Base-by-base conservation (phyloP, 805 yeast species). In the Geotrichum ghanense region DNA sequence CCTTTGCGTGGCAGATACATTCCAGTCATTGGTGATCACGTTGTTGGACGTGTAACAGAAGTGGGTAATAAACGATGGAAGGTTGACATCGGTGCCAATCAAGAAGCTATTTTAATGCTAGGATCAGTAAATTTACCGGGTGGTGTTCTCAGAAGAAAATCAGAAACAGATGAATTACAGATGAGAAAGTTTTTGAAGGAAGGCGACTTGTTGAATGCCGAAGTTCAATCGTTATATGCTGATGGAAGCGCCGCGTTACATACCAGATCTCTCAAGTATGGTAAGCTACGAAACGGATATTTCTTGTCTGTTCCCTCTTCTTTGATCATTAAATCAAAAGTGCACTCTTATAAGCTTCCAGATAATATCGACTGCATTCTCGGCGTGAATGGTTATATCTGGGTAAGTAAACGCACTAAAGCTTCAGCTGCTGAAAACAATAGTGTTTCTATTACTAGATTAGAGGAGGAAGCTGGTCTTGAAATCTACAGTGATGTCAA, bases 91-190 rank as follows among this genome's bases (percentile, higher is more conserved):
- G 97, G 97, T 23, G 86, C 87, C n/a, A 82, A 80, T 57, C 95
- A 86, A 58, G 90, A 88, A 60, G 97, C 97, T 0, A 81, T 86
- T 0, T 67, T 92, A 51, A 82, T 86, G 87, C 72, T 94, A 48
- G 98, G 98, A 10, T 86, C 96, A 1, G 95, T 92, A 19, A 92
- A 92, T 63, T 72, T 92, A 51, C 99, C 99, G 1, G 98, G 99
- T 46, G 99, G 99, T 47, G 84, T 92, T 2, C 68, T 92, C 56
- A 76, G 98, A 65, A 76, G 98, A 59, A 92, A 94, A 62, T 79
- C 89, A 26, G 98, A 94, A 60, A 79, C 83, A 53, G 99, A 92
- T 68, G 98, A 92, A 67, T 71, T 92, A 53, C 95, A 90, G 61
- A 92, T 94, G 99, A 76, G 98, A 58, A 78, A 76, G 55, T 86